phyloP scores from a whole-genome alignment of 805 yeast species.

The Candida jianshihensis region DNA sequence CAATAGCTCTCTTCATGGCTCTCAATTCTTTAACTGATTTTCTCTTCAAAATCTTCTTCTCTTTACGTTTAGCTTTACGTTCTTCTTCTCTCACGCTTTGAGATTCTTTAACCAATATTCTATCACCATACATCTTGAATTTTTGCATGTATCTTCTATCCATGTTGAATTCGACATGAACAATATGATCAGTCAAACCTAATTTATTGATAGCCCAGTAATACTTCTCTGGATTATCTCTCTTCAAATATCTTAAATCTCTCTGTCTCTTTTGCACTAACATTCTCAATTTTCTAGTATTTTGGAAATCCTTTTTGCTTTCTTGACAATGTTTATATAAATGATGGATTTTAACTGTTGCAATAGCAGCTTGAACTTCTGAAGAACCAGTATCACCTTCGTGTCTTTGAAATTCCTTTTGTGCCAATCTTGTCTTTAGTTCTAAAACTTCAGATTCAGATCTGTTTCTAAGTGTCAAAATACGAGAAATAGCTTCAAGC shows the following conservation, averaged over 20 bases:
- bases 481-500: conserved; percentile 62
- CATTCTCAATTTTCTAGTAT: conserved; percentile 68
- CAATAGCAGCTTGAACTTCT: conserved; percentile 91
- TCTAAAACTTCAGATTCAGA: conserved; percentile 49
- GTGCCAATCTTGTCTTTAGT: conserved; percentile 57
- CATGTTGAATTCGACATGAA: conserved; percentile 75
- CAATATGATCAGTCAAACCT: conserved; percentile 77
- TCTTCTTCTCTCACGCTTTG: conserved; percentile 40
- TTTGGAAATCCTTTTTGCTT: conserved; percentile 65
- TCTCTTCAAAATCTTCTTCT: conserved; percentile 32
- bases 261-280: conserved; percentile 86
- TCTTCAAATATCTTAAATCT: conserved; percentile 74
- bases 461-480: conserved; percentile 69
- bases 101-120: conserved; percentile 51
- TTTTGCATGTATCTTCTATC: conserved; percentile 73
- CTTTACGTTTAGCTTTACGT: conserved; percentile 40
- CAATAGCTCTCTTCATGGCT: conserved; percentile 19
- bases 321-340: conserved; percentile 66
- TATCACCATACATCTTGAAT: conserved; percentile 72
- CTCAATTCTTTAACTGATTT: conserved; percentile 20
- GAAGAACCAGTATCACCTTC: conserved; percentile 93
- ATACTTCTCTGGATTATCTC: conserved; percentile 73
- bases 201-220: conserved; percentile 80
- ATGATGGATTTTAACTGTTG: conserved; percentile 74
- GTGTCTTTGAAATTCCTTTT: conserved; percentile 70